Percentiles rank a stretch among this genome's conserved stretches.
Evolutionary conservation across 805 yeast genomes (phyloP).

Genomic region (Nakazawaea laoshanensis): DNA sequence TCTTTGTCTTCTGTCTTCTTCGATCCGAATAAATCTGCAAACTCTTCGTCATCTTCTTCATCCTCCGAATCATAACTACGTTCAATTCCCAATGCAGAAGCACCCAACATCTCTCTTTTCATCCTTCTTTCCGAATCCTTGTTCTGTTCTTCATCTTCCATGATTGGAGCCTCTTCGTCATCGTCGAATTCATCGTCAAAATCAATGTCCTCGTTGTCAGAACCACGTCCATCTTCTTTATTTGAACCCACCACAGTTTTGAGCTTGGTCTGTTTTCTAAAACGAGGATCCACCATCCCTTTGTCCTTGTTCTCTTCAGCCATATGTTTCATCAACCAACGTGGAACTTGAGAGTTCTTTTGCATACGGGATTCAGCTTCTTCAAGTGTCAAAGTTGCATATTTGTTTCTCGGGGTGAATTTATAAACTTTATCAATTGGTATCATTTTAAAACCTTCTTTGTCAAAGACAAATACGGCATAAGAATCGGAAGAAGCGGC

Average conservation of each 20-base stretch:
- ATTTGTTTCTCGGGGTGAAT: slow-evolving; percentile 88
- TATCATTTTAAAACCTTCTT: slow-evolving; percentile 83
- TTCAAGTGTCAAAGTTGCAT: slow-evolving; percentile 87
- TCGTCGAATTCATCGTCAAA: slow-evolving; percentile 96
- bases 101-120: slow-evolving; percentile 77
- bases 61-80: slow-evolving; percentile 50
- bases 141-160: slow-evolving; percentile 93
- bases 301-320: slow-evolving; percentile 53
- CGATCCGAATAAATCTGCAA: slow-evolving; percentile 60
- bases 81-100: slow-evolving; percentile 52
- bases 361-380: slow-evolving; percentile 96
- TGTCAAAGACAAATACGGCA: slow-evolving; percentile 77
- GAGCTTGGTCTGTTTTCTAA: slow-evolving; percentile 25
- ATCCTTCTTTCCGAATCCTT: slow-evolving; percentile 80
- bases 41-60: slow-evolving; percentile 52
- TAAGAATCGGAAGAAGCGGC: slow-evolving; percentile 76
- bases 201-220: slow-evolving; percentile 88
- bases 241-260: slow-evolving; percentile 35
- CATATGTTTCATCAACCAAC: slow-evolving; percentile 95
- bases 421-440: slow-evolving; percentile 93
- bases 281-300: slow-evolving; percentile 42
- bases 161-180: slow-evolving; percentile 97
- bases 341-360: slow-evolving; percentile 64
- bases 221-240: slow-evolving; percentile 35
- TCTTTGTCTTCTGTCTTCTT: slow-evolving; percentile 81